These are phyloP conservation scores for Claviceps pazoutovae DNA, from an alignment of 2,329 filamentous ascomycete species.

Conservation along the genomic window DNA sequence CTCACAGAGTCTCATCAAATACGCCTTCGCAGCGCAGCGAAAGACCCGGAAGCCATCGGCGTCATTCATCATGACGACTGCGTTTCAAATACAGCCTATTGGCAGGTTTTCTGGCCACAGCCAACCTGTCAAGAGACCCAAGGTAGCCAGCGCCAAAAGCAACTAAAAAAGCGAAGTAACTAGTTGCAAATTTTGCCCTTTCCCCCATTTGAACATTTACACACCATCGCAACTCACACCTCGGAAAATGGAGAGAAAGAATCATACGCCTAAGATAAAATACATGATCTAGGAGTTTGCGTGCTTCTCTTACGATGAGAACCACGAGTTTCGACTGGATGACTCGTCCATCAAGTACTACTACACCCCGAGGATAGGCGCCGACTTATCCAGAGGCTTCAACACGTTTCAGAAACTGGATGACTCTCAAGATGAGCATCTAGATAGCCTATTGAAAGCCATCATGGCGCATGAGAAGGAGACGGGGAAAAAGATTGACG, in stretches of 20 bases:
- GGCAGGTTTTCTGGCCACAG: slow-evolving; percentile 52
- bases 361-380: slow-evolving; percentile 58
- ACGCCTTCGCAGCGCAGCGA: not conserved
- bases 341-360: slow-evolving; percentile 78
- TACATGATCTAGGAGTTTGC: slow-evolving; percentile 60
- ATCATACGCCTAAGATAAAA: not conserved
- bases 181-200: not conserved
- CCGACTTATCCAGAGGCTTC: slow-evolving; percentile 68
- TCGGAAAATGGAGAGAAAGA: not conserved
- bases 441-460: slow-evolving; percentile 69
- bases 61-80: slow-evolving; percentile 13
- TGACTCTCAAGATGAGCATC: slow-evolving; percentile 70
- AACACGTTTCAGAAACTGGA: slow-evolving; percentile 73
- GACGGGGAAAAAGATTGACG: slow-evolving; percentile 52
- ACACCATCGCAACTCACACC: not conserved
- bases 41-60: not conserved
- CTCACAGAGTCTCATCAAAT: not conserved
- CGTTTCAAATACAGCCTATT: slow-evolving; percentile 56
- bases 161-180: not conserved
- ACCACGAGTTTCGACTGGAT: slow-evolving; percentile 63
- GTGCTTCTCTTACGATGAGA: slow-evolving; percentile 82
- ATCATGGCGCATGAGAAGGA: slow-evolving; percentile 60
- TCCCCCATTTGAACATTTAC: not conserved
- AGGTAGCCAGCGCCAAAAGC: slow-evolving; percentile 27
- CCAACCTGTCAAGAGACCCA: slow-evolving; percentile 61